Base-by-base conservation (phyloP, 768 basidiomycete species). In the Coprinellus aureogranulatus region DNA sequence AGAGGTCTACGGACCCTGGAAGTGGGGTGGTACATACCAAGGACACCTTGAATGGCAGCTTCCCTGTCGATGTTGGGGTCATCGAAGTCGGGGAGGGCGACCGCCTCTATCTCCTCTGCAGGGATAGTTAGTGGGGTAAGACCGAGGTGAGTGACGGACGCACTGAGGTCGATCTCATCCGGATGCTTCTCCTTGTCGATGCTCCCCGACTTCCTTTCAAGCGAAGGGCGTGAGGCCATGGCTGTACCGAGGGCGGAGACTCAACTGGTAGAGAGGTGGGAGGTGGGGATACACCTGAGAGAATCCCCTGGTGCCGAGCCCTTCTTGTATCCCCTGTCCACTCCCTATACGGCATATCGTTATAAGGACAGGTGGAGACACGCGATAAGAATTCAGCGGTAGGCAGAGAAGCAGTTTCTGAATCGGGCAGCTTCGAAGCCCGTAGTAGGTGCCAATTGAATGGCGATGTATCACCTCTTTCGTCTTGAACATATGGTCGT, bases 11-110 rank as follows among this genome's bases (percentile, higher is more conserved):
- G 26, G 74, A 11, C 72, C 68, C 58, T 74, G 75, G 60, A 62
- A 45, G 22, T 27, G n/a, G 47, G 46, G 31, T 70, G 57, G 71
- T 64, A 76, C 62, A 48, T 60, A 77, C 77, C 79, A 30, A 81
- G 64, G 12, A 77, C 65, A 22, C 77, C 78, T 28, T 70, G 70
- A 26, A 77, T 61, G 12, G 79, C 77, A 20, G 68, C 75, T 31
- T 77, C 71, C 68, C 76, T 75, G 73, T 83, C 78, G 57, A 80
- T 75, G 65, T 83, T 83, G 50, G 81, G 81, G 65, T 83, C 81
- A 67, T 81, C 80, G 66, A 82, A 81, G 44, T 78, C 75, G 26
- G 76, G 62, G 42, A 72, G 52, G 14, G 65, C 69, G 45, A 57
- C 37, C n/a, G 67, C 67, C 54, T 65, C 65, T 44, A 70, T 39